phyloP scores from a whole-genome alignment of 2,329 filamentous ascomycete genomes.

The Aspergillus pseudoterreus region DNA sequence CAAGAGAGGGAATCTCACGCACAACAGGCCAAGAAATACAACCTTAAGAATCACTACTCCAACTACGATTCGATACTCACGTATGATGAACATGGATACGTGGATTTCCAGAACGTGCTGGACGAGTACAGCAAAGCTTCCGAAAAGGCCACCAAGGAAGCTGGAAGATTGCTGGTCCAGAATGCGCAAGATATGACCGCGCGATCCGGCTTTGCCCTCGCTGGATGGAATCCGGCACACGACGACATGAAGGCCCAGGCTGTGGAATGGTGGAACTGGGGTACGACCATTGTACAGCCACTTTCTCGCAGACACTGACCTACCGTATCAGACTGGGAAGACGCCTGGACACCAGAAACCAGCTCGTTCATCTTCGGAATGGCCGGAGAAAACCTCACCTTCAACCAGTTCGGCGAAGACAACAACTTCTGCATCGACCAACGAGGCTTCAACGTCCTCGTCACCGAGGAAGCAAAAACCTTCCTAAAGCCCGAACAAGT shows the following conservation, averaged over 20 bases:
- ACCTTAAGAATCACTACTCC: constrained; percentile 54
- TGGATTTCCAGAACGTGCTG: constrained; percentile 51
- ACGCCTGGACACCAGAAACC: constrained; percentile 54
- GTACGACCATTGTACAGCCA: constrained; percentile 15
- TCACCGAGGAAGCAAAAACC: constrained; percentile 54
- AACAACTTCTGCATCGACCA: constrained; percentile 61
- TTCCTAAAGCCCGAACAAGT: constrained; percentile 56
- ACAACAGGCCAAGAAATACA: constrained; percentile 52
- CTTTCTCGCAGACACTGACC: constrained; percentile 1
- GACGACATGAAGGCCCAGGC: constrained; percentile 54
- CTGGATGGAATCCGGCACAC: constrained; percentile 59
- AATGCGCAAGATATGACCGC: constrained; percentile 61
- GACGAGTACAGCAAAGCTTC: constrained; percentile 50
- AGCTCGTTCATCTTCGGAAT: constrained; percentile 55
- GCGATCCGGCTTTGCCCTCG: constrained; percentile 57
- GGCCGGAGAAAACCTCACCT: constrained; percentile 58
- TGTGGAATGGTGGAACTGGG: constrained; percentile 57
- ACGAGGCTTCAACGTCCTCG: constrained; percentile 58
- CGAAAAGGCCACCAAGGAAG: constrained; percentile 46
- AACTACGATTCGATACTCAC: constrained; percentile 58
- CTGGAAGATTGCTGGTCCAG: constrained; percentile 55
- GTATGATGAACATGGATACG: constrained; percentile 56
- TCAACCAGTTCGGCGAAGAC: constrained; percentile 58
- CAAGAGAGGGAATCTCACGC: background rate
- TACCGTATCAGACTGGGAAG: constrained; percentile 53